Evolutionary conservation across 805 yeast genomes (phyloP).

Genomic region (Blastobotrys peoriensis): DNA sequence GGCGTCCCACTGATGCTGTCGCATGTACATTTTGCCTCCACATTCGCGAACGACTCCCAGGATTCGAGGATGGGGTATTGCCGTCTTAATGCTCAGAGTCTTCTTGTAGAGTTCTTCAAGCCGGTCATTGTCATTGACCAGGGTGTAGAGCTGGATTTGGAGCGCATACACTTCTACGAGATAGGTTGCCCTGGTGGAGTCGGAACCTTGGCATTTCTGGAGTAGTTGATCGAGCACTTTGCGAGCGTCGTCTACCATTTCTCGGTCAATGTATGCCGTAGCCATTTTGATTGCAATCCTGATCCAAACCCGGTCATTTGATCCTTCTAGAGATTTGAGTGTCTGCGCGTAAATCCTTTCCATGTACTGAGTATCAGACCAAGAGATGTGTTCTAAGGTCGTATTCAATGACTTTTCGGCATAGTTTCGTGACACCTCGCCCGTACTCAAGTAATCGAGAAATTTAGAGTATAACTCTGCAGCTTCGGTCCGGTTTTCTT

Average conservation of each 20-base stretch:
- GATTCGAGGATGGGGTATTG: conserved; percentile 64
- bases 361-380: conserved; percentile 21
- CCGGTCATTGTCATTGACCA: conserved; percentile 32
- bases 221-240: conserved; percentile 6
- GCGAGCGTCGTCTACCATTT: conserved; percentile 18
- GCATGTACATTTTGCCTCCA: conserved; percentile 64
- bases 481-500: conserved; percentile 17
- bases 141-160: conserved; percentile 51
- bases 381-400: conserved; percentile 26
- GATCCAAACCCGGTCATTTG: conserved; percentile 28
- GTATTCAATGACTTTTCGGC: conserved; percentile 32
- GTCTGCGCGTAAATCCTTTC: conserved; percentile 25
- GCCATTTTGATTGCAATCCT: conserved; percentile 30
- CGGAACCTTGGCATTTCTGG: conserved; percentile 1
- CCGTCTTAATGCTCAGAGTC: conserved; percentile 45
- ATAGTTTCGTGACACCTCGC: conserved; percentile 27
- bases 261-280: conserved; percentile 24
- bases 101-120: conserved; percentile 46
- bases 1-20: conserved; percentile 47
- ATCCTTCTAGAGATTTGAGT: conserved; percentile 21
- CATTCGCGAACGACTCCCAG: conserved; percentile 72
- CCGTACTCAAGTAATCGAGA: conserved; percentile 14
- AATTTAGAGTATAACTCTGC: conserved; percentile 20
- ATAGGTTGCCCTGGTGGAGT: conserved; percentile 18
- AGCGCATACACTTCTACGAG: conserved; percentile 61